These are phyloP conservation scores for Lasiosphaeria ovina DNA, from an alignment of 495 filamentous ascomycete genomes.

Conservation along the genomic window DNA sequence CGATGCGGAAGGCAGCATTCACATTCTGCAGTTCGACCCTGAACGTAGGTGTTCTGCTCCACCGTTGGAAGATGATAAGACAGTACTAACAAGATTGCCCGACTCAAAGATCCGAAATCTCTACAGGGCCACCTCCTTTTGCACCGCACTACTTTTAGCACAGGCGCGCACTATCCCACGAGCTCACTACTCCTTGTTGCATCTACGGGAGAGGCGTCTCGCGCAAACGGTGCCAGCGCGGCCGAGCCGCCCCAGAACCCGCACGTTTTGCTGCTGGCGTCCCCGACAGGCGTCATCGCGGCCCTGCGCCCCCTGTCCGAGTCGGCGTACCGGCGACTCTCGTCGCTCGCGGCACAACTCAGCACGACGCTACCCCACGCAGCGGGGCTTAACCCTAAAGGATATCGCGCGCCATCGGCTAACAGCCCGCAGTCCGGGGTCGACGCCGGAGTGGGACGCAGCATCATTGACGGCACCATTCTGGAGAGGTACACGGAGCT, in stretches of 20 bases:
- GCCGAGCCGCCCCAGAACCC: neutral
- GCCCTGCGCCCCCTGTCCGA: constrained; percentile 77
- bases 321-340: constrained; percentile 76
- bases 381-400: constrained; percentile 78
- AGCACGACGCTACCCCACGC: constrained; percentile 70
- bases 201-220: constrained; percentile 16
- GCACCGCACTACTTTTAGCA: constrained; percentile 76
- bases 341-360: constrained; percentile 77
- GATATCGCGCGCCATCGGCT: constrained; percentile 56
- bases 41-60: constrained; percentile 55
- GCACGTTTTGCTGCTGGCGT: constrained; percentile 68
- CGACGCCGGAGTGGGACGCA: constrained; percentile 47
- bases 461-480: constrained; percentile 51
- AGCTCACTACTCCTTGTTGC: constrained; percentile 71
- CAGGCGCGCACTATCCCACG: constrained; percentile 73
- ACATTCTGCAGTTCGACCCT: constrained; percentile 90
- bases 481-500: constrained; percentile 67
- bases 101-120: constrained; percentile 76
- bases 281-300: constrained; percentile 69
- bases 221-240: constrained; percentile 24
- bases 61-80: constrained; percentile 2
- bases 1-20: constrained; percentile 81
- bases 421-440: constrained; percentile 37
- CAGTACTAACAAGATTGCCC: neutral
- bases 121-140: constrained; percentile 84